These are phyloP conservation scores for Fusarium brachygibbosum DNA, from an alignment of 2,329 filamentous ascomycete species.

Conservation along the genomic window DNA sequence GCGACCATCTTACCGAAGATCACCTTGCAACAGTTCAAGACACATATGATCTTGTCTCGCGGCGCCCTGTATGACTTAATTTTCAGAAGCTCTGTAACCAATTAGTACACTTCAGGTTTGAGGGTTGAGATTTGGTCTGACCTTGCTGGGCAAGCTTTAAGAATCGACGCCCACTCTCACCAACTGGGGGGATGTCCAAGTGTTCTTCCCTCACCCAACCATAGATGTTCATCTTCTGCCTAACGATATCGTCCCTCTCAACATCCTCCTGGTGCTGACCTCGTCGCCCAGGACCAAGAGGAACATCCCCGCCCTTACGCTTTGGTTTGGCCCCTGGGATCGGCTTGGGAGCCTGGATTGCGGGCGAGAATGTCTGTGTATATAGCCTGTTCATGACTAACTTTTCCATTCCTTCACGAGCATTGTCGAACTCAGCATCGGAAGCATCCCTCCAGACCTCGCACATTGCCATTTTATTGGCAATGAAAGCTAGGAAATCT, in stretches of 20 bases:
- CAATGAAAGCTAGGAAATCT: conserved; percentile 96
- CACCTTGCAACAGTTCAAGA: conserved; percentile 98
- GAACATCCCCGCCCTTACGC: conserved; percentile 75
- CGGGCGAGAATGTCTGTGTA: conserved; percentile 94
- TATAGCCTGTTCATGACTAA: conserved; percentile 98
- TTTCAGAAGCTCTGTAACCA: conserved; percentile 82
- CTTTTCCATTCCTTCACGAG: conserved; percentile 98
- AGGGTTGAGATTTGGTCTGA: conserved; percentile 53
- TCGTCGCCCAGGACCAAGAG: conserved; percentile 83
- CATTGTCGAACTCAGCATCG: conserved; percentile 98
- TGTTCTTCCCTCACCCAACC: conserved; percentile 94
- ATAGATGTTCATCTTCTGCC: conserved; percentile 97
- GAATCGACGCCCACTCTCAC: conserved; percentile 89
- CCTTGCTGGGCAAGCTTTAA: conserved; percentile 90
- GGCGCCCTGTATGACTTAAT: conserved; percentile 98
- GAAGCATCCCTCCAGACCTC: conserved; percentile 97
- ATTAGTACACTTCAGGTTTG: conserved; percentile 24
- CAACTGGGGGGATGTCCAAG: conserved; percentile 88
- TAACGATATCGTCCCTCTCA: conserved; percentile 93
- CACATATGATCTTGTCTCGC: conserved; percentile 97
- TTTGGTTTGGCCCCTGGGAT: conserved; percentile 77
- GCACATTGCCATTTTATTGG: conserved; percentile 97
- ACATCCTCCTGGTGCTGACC: conserved; percentile 99
- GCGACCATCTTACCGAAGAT: conserved; percentile 79
- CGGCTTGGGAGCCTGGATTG: conserved; percentile 85